Evolutionary conservation across 179 eudicot genomes (phyloP), one percentile per base, ranked within the genome.

Genomic region (Carnegiea gigantea): DNA sequence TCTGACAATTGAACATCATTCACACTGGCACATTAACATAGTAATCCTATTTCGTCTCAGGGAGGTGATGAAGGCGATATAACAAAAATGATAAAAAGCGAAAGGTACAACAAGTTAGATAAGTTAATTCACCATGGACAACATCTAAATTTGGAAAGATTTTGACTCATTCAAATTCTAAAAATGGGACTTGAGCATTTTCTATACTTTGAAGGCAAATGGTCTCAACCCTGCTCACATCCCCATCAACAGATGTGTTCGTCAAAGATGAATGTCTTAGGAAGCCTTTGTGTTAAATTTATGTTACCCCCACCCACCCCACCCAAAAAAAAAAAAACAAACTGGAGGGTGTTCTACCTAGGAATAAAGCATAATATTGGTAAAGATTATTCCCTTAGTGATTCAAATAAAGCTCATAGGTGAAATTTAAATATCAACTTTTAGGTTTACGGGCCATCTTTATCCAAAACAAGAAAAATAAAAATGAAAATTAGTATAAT

Each of bases 81-180:
- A 40, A 40, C 2, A 9, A 40, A 40, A 3, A 40, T 40, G 9
- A 40, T 40, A 40, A 7, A 40, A 40, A 5, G 0, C 0, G 0
- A 40, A 40, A 40, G 9, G 44, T 7, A 3, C 3, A 40, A 5
- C 2, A 9, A 40, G 3, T 40, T 40, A 40, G 44, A 40, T 40
- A 40, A 40, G 9, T 40, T 40, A 40, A 0, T 40, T 40, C 6
- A 40, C 6, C 44, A 40, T 40, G 44, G 44, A 7, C 6, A 40
- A 40, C 1, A 28, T 28, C 30, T 28, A 28, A 28, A 13, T 53
- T 72, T 21, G 30, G 60, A 54, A 68, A 82, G 77, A 43, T 78
- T 82, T 82, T 82, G 81, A 82, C 85, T 24, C 1, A 21, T 82
- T 82, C 78, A 73, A 78, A 72, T 49, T 1, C 44, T 73, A 6